phyloP scores from a whole-genome alignment of 768 basidiomycete species.

The Tulasnella sp. region DNA sequence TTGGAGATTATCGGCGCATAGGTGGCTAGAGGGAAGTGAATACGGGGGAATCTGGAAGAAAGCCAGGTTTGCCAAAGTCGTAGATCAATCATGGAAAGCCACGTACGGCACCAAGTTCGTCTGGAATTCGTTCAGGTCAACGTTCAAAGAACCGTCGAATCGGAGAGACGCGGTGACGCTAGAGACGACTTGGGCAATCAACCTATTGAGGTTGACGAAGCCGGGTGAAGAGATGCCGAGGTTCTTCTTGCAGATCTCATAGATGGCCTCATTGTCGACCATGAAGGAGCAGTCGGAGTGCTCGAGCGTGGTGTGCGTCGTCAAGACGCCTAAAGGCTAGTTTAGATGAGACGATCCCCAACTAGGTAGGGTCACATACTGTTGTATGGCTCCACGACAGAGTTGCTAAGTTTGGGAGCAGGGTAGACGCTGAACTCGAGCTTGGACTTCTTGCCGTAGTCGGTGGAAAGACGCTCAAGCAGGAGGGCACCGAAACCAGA shows the following conservation, averaged over 20 bases:
- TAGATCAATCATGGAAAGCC: not conserved
- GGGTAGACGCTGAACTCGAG: conserved; percentile 98
- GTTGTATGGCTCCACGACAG: conserved; percentile 99
- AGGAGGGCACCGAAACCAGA: conserved; percentile 98
- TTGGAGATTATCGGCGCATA: conserved; percentile 86
- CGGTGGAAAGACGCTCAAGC: conserved; percentile 90
- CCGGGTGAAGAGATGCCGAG: conserved; percentile 74
- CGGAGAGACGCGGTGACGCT: conserved; percentile 94
- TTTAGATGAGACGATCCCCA: not conserved
- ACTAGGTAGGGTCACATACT: conserved; percentile 20
- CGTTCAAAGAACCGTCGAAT: conserved; percentile 94
- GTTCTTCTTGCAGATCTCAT: conserved; percentile 98
- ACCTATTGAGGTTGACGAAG: conserved; percentile 86
- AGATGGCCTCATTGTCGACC: conserved; percentile 99
- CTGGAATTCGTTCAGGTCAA: conserved; percentile 97
- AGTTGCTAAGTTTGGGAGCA: conserved; percentile 85
- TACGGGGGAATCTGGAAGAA: conserved; percentile 72
- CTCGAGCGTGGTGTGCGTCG: conserved; percentile 97
- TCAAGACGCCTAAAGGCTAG: conserved; percentile 51
- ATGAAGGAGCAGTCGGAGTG: conserved; percentile 99
- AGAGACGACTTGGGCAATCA: conserved; percentile 98
- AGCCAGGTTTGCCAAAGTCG: not conserved
- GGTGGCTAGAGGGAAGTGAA: conserved; percentile 95
- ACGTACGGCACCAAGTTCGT: conserved; percentile 94
- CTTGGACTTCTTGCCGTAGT: conserved; percentile 99